A percentile compares a stretch with the other conserved stretches of the same genome.
Conservation (phyloP, 169 alveolate species). For the Eimeria praecox region DNA sequence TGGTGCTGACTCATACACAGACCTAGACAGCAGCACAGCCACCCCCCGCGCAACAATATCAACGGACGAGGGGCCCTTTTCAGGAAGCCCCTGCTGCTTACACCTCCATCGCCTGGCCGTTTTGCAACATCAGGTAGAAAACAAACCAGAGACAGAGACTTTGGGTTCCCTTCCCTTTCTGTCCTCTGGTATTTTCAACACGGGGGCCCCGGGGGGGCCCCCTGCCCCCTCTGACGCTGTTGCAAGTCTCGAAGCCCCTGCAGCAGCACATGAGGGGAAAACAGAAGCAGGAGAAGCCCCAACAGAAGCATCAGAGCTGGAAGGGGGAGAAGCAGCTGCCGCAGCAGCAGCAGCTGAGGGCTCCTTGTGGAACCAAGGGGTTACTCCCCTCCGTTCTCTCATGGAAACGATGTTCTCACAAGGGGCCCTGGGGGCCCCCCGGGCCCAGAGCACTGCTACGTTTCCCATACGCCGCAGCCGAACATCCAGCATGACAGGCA, state of each 20-base stretch:
- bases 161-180: neutral
- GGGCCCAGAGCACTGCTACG: neutral
- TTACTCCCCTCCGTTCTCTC: conserved; percentile 41
- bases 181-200: neutral
- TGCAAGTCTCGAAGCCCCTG: neutral
- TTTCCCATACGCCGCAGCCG: neutral
- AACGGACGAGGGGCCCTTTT: neutral
- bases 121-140: conserved; percentile 24
- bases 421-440: conserved; percentile 52
- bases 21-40: neutral
- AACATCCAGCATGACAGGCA: neutral
- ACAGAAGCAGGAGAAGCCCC: neutral
- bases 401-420: conserved; percentile 18
- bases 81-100: conserved; percentile 29
- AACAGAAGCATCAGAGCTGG: neutral
- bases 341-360: conserved; percentile 6
- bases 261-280: too few relatives aligned
- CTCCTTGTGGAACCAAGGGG: conserved; percentile 44
- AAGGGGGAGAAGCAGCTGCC: conserved; percentile 14
- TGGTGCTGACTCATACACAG: neutral
- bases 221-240: neutral
- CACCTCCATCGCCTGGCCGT: conserved; percentile 8
- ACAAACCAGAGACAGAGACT: neutral
- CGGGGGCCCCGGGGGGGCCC: neutral
- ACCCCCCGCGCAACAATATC: neutral